Evolutionary conservation across 2,329 filamentous ascomycete genomes (phyloP), one percentile per base, ranked within the genome.

Genomic region (Aspergillus sp.): DNA sequence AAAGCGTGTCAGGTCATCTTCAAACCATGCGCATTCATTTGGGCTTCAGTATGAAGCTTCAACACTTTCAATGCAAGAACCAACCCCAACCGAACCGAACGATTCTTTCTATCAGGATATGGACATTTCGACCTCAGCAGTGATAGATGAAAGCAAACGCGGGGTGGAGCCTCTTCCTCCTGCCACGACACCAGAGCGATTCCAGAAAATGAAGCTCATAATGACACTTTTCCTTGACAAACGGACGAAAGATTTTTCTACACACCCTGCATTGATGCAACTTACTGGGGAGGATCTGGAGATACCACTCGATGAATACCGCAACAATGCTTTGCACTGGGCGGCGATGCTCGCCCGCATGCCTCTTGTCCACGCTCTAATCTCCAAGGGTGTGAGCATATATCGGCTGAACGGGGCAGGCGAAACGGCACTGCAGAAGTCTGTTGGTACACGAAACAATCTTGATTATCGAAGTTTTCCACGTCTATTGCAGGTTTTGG

Each of bases 361-460:
- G 68, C 83, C 89, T 1, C 79, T 99, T 5, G 78, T 97, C 51
- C 85, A 89, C 49, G 82, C 92, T 0, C 79, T 99, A 10, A 89
- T 97, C 50, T 80, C 85, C 4, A 87, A 88, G 44, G 94, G 94
- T 1, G 92, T 93, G 1, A 95, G 87, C 60, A 90, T 95, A 44
- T 89, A 87, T 67, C 84, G 94, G 26, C 87, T 95, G 1, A 99
- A 97, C 65, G 85, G 86, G 20, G 88, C 87, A 1, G 94, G 94
- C 13, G 92, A 97, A 71, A 96, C 92, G 0, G 90, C 94, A 0
- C 75, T 99, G 41, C 96, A 97, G 81, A 88, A 93, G 55, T 91
- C 94, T 3, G 94, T 93, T 53, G 83, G 89, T 1, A 94, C 96
- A 10, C 95, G 93, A 50, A 99, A 99, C 67, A 96, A 94, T 46